Evolutionary conservation across 495 filamentous ascomycete species (phyloP), one percentile per base, ranked within the genome.

Genomic region (Penicillium coffeae): DNA sequence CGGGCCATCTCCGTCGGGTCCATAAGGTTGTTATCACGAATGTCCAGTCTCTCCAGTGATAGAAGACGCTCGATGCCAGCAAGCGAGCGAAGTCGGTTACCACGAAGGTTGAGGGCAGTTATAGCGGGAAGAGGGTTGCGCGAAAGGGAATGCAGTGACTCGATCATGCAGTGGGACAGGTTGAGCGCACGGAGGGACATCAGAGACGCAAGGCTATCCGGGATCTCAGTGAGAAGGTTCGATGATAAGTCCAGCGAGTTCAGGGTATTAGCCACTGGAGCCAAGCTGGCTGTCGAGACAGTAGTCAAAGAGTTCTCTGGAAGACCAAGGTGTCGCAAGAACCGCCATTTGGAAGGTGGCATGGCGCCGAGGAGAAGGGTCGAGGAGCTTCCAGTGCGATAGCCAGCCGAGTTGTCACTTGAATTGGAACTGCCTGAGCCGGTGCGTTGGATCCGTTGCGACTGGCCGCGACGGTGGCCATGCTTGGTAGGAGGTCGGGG

Each of bases 151-250:
- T 94, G 90, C 47, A 98, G 72, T 25, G 90, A 94, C 45, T 93
- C 89, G 41, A 98, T 95, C 92, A 97, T 96, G 76, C 93, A 96
- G 59, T 90, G 84, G 12, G 91, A 92, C 21, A 98, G 75, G 59
- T 98, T 97, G 38, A 98, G 70, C 19, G 93, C 90, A 38, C 89
- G 81, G 18, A 98, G 77, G 16, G 87, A 83, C 25, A 87, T 87
- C 38, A 98, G 72, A 12, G 80, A 84, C 32, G 90, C 83, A 27
- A 98, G 68, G 57, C 87, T 88, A 62, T 97, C 93, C 1, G 93
- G 93, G 38, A 96, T 85, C 58, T 96, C 88, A 0, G 82, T 82
- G 60, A 97, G 91, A 15, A 95, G 80, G 63, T 98, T 98, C 13
- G 82, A 81, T 0, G 92, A 97, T 21, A 98, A 73, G 65, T 98